phyloP scores from a whole-genome alignment of 495 filamentous ascomycete species.

The Lasiosphaeria ovina region DNA sequence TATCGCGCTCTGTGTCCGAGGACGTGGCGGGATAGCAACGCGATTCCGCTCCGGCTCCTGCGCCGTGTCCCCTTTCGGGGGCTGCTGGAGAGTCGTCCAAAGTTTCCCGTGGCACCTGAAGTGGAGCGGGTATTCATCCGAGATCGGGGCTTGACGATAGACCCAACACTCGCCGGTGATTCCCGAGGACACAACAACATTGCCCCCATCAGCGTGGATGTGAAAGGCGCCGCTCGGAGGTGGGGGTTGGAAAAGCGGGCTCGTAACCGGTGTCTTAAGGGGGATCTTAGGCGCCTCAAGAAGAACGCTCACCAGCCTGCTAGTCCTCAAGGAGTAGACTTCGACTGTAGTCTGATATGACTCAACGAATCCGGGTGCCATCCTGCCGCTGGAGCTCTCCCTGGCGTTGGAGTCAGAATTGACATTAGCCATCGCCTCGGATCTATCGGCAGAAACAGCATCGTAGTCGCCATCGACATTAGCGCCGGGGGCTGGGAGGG shows the following conservation, averaged over 20 bases:
- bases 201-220: slow-evolving; percentile 64
- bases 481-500: slow-evolving; percentile 29
- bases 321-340: slow-evolving; percentile 73
- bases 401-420: slow-evolving; percentile 25
- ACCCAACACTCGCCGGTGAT: slow-evolving; percentile 83
- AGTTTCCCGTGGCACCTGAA: slow-evolving; percentile 76
- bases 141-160: slow-evolving; percentile 48
- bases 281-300: slow-evolving; percentile 54
- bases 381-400: slow-evolving; percentile 14
- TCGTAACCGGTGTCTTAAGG: slow-evolving; percentile 49
- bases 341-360: slow-evolving; percentile 83
- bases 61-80: slow-evolving; percentile 42
- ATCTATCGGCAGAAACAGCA: slow-evolving; percentile 37
- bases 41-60: slow-evolving; percentile 46
- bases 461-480: slow-evolving; percentile 40
- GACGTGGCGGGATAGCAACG: slow-evolving; percentile 34
- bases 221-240: slow-evolving; percentile 67
- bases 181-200: slow-evolving; percentile 71
- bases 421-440: slow-evolving; percentile 33
- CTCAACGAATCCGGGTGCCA: slow-evolving; percentile 39
- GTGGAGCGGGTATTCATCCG: slow-evolving; percentile 32
- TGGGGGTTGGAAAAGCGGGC: slow-evolving; percentile 56
- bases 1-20: slow-evolving; percentile 58
- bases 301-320: slow-evolving; percentile 64
- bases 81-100: slow-evolving; percentile 75